Evolutionary conservation across 2,329 filamentous ascomycete species (phyloP).

Genomic region (Zelopaecilomyces penicillatus): DNA sequence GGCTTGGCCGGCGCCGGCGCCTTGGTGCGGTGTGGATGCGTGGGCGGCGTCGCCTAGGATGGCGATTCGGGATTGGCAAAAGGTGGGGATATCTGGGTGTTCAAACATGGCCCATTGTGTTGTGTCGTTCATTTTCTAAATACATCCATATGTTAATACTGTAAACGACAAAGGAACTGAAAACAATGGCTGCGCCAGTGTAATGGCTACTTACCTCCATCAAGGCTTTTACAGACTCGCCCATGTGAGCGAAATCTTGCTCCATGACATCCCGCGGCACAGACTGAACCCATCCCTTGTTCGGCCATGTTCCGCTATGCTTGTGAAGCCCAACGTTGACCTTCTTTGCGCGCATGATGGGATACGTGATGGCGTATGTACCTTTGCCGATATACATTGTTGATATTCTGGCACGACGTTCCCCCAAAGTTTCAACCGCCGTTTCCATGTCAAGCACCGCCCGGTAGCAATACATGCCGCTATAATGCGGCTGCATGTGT

Average conservation of each 20-base stretch:
- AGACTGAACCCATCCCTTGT: conserved; percentile 1
- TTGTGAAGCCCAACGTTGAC: conserved; percentile 6
- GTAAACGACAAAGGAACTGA: background rate
- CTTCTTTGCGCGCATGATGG: conserved; percentile 7
- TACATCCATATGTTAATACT: no score
- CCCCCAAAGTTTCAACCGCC: conserved; percentile 7
- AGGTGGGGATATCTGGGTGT: conserved; percentile 7
- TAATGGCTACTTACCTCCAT: conserved; percentile 4
- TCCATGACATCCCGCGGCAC: conserved; percentile 4
- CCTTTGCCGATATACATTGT: conserved; percentile 6
- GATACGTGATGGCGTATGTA: conserved; percentile 6
- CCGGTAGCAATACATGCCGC: conserved; percentile 11
- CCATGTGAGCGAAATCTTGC: conserved; percentile 12
- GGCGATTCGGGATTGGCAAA: conserved; percentile 24
- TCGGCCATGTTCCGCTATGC: background rate
- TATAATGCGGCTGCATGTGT: conserved; percentile 6
- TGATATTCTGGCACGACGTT: conserved; percentile 6
- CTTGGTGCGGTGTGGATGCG: conserved; percentile 37
- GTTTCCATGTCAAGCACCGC: conserved; percentile 9
- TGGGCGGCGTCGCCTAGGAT: conserved; percentile 41
- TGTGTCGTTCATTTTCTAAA: conserved; percentile 6
- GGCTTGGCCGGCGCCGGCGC: conserved; percentile 34
- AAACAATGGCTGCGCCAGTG: background rate
- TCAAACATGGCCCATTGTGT: conserved; percentile 12
- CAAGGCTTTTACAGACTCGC: conserved; percentile 7